Evolutionary conservation across 129 eudicot genomes (phyloP).

Genomic region (Chrysanthemum lavandulifolium): DNA sequence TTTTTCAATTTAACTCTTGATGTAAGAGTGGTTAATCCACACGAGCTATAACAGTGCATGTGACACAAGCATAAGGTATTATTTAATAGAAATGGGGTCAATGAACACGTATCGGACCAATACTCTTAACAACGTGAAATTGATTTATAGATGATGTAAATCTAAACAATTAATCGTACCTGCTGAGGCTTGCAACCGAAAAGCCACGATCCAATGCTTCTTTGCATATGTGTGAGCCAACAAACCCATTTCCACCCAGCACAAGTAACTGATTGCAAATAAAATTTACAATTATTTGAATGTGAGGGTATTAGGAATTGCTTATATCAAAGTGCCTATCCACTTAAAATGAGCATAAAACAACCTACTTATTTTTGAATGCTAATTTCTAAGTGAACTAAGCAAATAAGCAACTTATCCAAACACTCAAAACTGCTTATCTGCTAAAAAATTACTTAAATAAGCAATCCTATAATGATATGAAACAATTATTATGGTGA

Average conservation of each 20-base stretch:
- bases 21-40: background rate
- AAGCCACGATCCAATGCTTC: slow-evolving; percentile 86
- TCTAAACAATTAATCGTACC: slow-evolving; percentile 40
- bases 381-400: too few species aligned
- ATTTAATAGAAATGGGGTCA: slow-evolving; percentile 13
- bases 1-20: slow-evolving; percentile 1
- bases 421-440: background rate
- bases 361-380: too few species aligned
- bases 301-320: too few species aligned
- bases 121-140: background rate
- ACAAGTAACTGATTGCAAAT: slow-evolving; percentile 68
- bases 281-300: background rate
- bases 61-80: background rate
- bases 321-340: background rate
- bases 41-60: background rate
- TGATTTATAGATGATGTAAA: background rate
- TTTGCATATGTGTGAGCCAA: slow-evolving; percentile 89
- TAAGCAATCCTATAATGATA: too few species aligned
- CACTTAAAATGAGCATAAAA: background rate
- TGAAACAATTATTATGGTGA: too few species aligned
- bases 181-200: slow-evolving; percentile 88
- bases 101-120: slow-evolving; percentile 10
- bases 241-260: slow-evolving; percentile 95
- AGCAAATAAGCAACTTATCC: too few species aligned
- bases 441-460: too few species aligned